Evolutionary conservation across 2,329 filamentous ascomycete species (phyloP).

Genomic region (Botrytis medusae): DNA sequence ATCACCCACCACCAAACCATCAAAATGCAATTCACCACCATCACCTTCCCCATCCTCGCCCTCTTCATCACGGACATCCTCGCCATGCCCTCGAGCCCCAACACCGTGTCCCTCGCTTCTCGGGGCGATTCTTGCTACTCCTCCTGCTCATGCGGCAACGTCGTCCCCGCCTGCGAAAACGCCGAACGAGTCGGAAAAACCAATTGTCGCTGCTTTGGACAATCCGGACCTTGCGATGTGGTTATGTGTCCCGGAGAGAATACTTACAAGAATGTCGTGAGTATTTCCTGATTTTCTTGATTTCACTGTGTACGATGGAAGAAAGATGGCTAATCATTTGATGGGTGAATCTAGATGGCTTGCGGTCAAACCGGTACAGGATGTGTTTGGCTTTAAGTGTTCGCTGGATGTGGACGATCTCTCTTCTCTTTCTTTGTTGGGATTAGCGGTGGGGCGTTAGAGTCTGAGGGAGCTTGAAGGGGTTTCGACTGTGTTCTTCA

Average conservation of each 20-base stretch:
- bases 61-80: background rate
- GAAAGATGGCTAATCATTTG: background rate
- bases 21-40: slow-evolving; percentile 5
- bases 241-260: background rate
- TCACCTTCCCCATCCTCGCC: background rate
- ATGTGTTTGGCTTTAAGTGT: background rate
- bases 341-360: background rate
- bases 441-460: background rate
- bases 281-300: background rate
- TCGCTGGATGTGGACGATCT: background rate
- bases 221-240: background rate
- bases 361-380: background rate
- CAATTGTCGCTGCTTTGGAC: background rate
- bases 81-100: background rate
- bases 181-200: background rate
- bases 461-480: background rate
- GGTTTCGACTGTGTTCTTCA: background rate
- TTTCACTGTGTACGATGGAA: background rate
- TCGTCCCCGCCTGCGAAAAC: background rate
- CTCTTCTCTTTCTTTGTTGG: background rate
- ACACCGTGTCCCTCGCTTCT: background rate
- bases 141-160: background rate
- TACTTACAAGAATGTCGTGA: background rate
- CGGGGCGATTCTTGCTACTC: background rate
- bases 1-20: background rate